Evolutionary conservation across 768 basidiomycete species (phyloP), one percentile per base, ranked within the genome.

Genomic region (Agaricus subrufescens): DNA sequence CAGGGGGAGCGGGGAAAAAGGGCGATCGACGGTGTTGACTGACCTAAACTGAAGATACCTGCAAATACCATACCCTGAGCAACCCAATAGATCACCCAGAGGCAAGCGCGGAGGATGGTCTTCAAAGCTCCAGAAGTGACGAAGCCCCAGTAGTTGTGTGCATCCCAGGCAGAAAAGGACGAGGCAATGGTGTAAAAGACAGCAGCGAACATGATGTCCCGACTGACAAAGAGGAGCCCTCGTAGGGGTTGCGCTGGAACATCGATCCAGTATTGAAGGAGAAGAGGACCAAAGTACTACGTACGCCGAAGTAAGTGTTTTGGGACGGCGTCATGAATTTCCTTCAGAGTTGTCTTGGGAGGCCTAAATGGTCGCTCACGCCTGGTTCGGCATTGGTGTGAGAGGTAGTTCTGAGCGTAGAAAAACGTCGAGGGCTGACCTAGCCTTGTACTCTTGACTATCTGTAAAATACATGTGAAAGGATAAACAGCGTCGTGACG

Each of bases 301-400:
- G 62, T 68, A 74, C 76, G 69, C 58, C 68, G 71, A n/a, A 81
- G 67, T 8, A 82, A 66, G 44, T 80, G 68, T 66, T 79, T 82
- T 1, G 82, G 81, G 19, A 83, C 80, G 3, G 77, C 80, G 58
- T 79, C 76, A 54, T 80, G 81, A 50, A 84, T 70, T 51, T 82
- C 75, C 64, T 81, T 82, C 43, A 83, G 65, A 0, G 77, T 78
- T 14, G 75, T 70, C 11, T 65, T 72, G 3, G 82, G 80, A 8
- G 81, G 82, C 19, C 65, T 64, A 63, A 81, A 84, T 4, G 80
- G 75, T 58, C 67, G 73, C 38, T 66, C 64, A 46, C 76, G 64
- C 57, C 79, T 80, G 44, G 9, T 26, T 11, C 19, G 23, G 39
- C 19, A 46, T 25, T 30, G 54, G 14, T n/a, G 30, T n/a, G 19